Conservation (phyloP, 208 protist species). For the Leishmania tarentolae region DNA sequence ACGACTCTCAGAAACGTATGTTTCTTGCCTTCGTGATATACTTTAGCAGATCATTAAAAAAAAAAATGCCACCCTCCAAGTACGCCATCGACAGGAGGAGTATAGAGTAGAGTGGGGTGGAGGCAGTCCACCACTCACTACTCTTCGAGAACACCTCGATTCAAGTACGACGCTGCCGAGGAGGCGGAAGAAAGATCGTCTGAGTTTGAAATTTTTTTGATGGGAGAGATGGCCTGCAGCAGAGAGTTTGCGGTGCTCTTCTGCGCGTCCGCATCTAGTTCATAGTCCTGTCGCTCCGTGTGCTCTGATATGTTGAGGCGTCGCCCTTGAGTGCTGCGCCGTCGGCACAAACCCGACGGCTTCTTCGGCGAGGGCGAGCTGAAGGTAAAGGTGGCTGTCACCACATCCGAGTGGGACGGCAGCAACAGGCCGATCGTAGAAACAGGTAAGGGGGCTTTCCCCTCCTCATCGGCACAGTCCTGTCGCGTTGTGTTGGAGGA, state of each 20-base stretch:
- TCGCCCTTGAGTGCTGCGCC: not conserved
- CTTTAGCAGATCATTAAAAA: not conserved
- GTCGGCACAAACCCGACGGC: not conserved
- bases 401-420: not conserved
- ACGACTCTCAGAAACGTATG: not conserved
- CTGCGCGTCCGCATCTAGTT: not conserved
- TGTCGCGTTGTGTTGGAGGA: not conserved
- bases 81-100: not conserved
- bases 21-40: not conserved
- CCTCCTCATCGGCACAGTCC: not conserved
- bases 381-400: slow-evolving; percentile 18
- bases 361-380: slow-evolving; percentile 13
- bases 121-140: not conserved
- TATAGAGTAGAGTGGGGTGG: not conserved
- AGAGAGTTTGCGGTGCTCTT: not conserved
- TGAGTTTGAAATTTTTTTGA: not conserved
- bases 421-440: slow-evolving; percentile 14
- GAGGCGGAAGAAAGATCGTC: slow-evolving; percentile 16
- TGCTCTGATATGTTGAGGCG: not conserved
- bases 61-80: not conserved
- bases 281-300: not conserved
- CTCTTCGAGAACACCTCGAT: not conserved
- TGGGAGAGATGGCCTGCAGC: slow-evolving; percentile 7
- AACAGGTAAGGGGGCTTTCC: not conserved
- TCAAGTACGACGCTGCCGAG: slow-evolving; percentile 24